A percentile compares a stretch with the other conserved stretches of the same genome.
Evolutionary conservation across 23 red algal genomes (phyloP).

Genomic region (Pyropia yezoensis): DNA sequence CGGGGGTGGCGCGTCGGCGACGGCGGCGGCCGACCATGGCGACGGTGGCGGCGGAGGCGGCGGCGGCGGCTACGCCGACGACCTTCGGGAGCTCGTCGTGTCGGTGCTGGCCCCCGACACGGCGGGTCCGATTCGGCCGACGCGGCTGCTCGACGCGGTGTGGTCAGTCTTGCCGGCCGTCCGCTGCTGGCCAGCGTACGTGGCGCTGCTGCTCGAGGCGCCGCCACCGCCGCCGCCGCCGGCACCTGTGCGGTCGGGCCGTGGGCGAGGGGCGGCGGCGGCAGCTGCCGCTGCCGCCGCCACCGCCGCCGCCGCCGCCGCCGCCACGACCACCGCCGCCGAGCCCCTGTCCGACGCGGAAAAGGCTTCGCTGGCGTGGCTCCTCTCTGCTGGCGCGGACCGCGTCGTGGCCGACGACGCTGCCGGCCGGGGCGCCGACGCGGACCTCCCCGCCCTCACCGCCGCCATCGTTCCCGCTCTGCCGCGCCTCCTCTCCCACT

Average conservation of each 20-base stretch:
- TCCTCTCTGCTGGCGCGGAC: slow-evolving; percentile 30
- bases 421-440: slow-evolving; percentile 2
- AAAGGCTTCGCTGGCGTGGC: slow-evolving; percentile 8
- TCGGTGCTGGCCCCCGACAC: background rate
- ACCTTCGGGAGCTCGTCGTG: slow-evolving; percentile 36
- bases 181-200: slow-evolving; percentile 65
- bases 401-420: slow-evolving; percentile 17
- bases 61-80: slow-evolving; percentile 11
- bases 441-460: slow-evolving; percentile 3
- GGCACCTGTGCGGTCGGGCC: background rate
- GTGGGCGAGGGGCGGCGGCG: background rate
- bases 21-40: no score
- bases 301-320: background rate
- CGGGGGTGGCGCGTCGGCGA: no score
- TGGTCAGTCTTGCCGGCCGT: slow-evolving; percentile 44
- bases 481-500: slow-evolving; percentile 38
- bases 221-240: background rate
- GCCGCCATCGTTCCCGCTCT: slow-evolving; percentile 17
- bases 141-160: slow-evolving; percentile 37
- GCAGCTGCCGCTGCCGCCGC: background rate
- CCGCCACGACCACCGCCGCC: background rate
- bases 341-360: slow-evolving; percentile 43
- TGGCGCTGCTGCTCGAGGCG: slow-evolving; percentile 28
- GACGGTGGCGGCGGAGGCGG: no score
- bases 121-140: slow-evolving; percentile 2